Conservation (phyloP, 345 rosid species). For the Syzygium aromaticum region DNA sequence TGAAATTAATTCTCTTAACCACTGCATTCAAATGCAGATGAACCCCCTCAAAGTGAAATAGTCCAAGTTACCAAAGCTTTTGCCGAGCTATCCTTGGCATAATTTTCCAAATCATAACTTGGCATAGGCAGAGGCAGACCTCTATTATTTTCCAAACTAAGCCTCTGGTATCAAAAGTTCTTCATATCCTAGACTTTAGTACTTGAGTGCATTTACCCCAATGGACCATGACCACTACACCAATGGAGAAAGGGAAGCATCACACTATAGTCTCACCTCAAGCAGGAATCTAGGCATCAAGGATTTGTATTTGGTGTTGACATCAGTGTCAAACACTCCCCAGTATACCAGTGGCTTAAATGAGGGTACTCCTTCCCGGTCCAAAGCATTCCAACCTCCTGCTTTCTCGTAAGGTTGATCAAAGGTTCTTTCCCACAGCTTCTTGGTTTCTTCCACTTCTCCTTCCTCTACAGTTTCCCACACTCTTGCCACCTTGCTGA, state of each 20-base stretch:
- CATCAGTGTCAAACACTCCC: constrained; percentile 62
- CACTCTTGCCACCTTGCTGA: constrained; percentile 30
- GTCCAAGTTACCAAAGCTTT: background rate
- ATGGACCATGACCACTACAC: background rate
- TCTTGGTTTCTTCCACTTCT: constrained; percentile 44
- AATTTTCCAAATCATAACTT: background rate
- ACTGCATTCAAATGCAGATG: background rate
- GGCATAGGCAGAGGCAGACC: background rate
- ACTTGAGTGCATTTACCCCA: background rate
- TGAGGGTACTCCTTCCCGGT: constrained; percentile 13
- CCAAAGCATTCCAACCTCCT: constrained; percentile 42
- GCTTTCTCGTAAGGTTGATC: constrained; percentile 83
- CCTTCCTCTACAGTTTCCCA: constrained; percentile 40
- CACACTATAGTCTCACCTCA: constrained; percentile 30
- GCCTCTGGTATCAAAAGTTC: background rate
- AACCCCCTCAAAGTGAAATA: background rate
- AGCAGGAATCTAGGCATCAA: constrained; percentile 65
- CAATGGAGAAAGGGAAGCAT: background rate
- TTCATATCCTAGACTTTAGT: background rate
- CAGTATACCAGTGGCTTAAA: constrained; percentile 39
- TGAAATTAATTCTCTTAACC: background rate
- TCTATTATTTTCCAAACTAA: background rate
- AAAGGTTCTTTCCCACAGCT: constrained; percentile 53
- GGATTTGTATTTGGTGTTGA: constrained; percentile 66
- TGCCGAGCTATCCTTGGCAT: background rate